Percentiles rank a stretch among this genome's conserved stretches.
Evolutionary conservation across 2,329 filamentous ascomycete genomes (phyloP).

Genomic region (Remersonia thermophila): DNA sequence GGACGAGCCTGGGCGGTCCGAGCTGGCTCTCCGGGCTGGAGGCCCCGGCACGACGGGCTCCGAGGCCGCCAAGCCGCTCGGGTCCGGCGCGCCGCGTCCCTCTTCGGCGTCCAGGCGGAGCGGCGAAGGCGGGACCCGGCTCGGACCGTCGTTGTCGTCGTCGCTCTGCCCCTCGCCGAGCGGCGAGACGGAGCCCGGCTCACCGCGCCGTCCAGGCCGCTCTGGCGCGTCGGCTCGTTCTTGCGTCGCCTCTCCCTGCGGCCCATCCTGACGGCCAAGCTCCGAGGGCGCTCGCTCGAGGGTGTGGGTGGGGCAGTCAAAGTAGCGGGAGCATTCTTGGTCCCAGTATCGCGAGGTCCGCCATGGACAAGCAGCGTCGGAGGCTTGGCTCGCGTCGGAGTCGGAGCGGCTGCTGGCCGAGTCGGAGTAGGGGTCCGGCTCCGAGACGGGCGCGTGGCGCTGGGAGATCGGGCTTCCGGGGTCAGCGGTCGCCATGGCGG

Average conservation of each 20-base stretch:
- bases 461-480: slow-evolving; percentile 14
- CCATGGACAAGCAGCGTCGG: slow-evolving; percentile 27
- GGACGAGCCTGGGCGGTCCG: too few species aligned
- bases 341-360: slow-evolving; percentile 27
- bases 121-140: not conserved
- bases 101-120: too few species aligned
- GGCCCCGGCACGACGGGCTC: too few species aligned
- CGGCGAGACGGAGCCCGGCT: slow-evolving; percentile 8
- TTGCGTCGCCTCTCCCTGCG: slow-evolving; percentile 7
- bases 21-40: too few species aligned
- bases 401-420: slow-evolving; percentile 10
- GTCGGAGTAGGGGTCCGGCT: slow-evolving; percentile 14
- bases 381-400: too few species aligned
- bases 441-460: slow-evolving; percentile 6
- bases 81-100: not conserved
- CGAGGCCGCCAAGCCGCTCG: too few species aligned
- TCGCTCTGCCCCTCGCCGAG: slow-evolving; percentile 5
- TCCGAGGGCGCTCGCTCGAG: slow-evolving; percentile 28
- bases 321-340: slow-evolving; percentile 34
- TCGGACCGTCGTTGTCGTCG: not conserved
- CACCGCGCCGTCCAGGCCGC: not conserved
- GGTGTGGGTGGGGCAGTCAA: slow-evolving; percentile 37
- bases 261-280: slow-evolving; percentile 12
- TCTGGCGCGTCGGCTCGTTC: slow-evolving; percentile 1
- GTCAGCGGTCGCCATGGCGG: slow-evolving; percentile 23